phyloP scores from a whole-genome alignment of 140 eudicot genomes.

The Artemisia princeps region DNA sequence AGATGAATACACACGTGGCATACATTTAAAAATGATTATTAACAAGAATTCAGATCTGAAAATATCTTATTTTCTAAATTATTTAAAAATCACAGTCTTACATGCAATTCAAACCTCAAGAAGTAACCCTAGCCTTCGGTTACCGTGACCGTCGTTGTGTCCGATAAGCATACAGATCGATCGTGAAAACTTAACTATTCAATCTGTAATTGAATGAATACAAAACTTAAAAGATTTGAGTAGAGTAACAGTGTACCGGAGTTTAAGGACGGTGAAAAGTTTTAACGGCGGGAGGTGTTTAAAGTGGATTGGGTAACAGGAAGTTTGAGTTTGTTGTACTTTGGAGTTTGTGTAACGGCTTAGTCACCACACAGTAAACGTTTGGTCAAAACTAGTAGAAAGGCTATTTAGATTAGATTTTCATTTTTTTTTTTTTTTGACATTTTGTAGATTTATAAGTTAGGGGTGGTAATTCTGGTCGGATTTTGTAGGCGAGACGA shows the following conservation, averaged over 20 bases:
- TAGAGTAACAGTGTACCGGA: not conserved
- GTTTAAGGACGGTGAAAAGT: not conserved
- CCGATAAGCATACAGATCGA: not conserved
- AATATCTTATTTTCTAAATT: not conserved
- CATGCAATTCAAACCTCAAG: slow-evolving; percentile 14
- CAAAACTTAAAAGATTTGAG: too few species aligned
- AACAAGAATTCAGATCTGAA: slow-evolving; percentile 18
- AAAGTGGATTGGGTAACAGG: slow-evolving; percentile 4
- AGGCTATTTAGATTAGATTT: slow-evolving; percentile 9
- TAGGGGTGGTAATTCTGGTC: too few species aligned
- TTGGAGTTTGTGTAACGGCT: not conserved
- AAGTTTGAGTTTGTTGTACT: not conserved
- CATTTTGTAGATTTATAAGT: slow-evolving; percentile 1
- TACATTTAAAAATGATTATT: too few species aligned
- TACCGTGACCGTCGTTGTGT: slow-evolving; percentile 14
- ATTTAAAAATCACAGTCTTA: slow-evolving; percentile 10
- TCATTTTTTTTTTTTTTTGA: not conserved
- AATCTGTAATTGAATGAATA: not conserved
- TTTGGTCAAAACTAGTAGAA: too few species aligned
- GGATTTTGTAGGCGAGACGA: too few species aligned
- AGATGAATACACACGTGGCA: too few species aligned
- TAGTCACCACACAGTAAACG: not conserved
- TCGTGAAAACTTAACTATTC: too few species aligned
- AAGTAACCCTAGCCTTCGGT: slow-evolving; percentile 21
- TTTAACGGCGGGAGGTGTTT: not conserved